Evolutionary conservation across 306 rosid genomes (phyloP), one percentile per base, ranked within the genome.

Genomic region (Quercus robur): DNA sequence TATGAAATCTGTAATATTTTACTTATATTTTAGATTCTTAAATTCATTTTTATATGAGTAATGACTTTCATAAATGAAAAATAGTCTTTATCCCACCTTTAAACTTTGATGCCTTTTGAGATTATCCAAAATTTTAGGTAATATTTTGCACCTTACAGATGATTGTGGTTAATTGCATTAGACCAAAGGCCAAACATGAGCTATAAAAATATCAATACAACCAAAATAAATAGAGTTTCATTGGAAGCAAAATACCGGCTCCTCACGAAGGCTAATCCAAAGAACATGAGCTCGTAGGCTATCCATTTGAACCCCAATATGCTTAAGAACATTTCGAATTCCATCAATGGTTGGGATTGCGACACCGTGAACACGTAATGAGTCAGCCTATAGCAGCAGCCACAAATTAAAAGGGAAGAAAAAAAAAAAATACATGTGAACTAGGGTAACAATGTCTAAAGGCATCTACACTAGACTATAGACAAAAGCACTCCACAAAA

Each of bases 221-320:
- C 7, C 23, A 35, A 67, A 7, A 38, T 23, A 73, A 63, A 57
- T 49, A 56, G 20, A 44, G 10, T 8, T 54, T 58, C 30, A 59
- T 17, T 61, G 55, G 51, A 56, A 21, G 11, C 56, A 58, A 49
- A 12, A 30, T 87, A 94, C 98, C 77, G 97, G 97, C 80, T 94
- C 98, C 85, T 94, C 98, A 1, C 98, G 97, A 72, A 94, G 98
- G 76, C 79, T 94, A 74, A 94, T 89, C 98, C 98, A 94, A 58
- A 90, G 97, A 82, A 94, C 86, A 52, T 83, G 85, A 4, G 85
- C 69, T 61, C 35, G 75, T 67, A 86, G 87, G 25, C 88, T 81
- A 73, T 86, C 83, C 14, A 56, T 57, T 62, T 84, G 94, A 75
- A 91, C 93, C 64, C 91, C 91, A 84, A 94, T 86, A 77, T 90